Evolutionary conservation across 768 basidiomycete genomes (phyloP).

Genomic region (Amanita inopinata): DNA sequence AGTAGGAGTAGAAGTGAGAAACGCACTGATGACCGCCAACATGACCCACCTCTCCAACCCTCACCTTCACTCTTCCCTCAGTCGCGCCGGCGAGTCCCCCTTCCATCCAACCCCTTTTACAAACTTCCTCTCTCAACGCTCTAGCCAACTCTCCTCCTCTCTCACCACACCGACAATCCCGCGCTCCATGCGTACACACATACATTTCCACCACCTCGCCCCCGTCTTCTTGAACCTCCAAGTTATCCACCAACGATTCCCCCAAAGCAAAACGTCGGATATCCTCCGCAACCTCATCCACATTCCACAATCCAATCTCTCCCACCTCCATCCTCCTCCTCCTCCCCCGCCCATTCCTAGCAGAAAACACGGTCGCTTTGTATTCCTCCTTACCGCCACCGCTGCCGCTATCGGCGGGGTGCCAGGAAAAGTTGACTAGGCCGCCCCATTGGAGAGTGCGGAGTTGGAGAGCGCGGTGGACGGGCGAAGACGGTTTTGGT

Average conservation of each 20-base stretch:
- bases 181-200: constrained; percentile 70
- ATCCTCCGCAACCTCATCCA: constrained; percentile 34
- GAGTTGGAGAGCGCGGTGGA: constrained; percentile 42
- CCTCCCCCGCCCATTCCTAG: constrained; percentile 26
- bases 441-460: constrained; percentile 38
- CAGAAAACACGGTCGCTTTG: constrained; percentile 44
- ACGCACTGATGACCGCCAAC: constrained; percentile 80
- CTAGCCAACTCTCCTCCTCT: constrained; percentile 47
- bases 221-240: not conserved
- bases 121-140: constrained; percentile 45
- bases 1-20: constrained; percentile 10
- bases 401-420: no score
- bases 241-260: constrained; percentile 10
- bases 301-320: constrained; percentile 34
- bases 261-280: constrained; percentile 24
- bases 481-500: constrained; percentile 28
- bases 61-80: constrained; percentile 16
- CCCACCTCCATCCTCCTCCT: constrained; percentile 45
- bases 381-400: constrained; percentile 13
- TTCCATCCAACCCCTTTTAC: constrained; percentile 19
- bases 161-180: constrained; percentile 75
- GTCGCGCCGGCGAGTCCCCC: constrained; percentile 16
- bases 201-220: constrained; percentile 36
- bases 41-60: constrained; percentile 64
- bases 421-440: constrained; percentile 53